Conservation (phyloP, 129 eudicot genomes). For the Centella asiatica region DNA sequence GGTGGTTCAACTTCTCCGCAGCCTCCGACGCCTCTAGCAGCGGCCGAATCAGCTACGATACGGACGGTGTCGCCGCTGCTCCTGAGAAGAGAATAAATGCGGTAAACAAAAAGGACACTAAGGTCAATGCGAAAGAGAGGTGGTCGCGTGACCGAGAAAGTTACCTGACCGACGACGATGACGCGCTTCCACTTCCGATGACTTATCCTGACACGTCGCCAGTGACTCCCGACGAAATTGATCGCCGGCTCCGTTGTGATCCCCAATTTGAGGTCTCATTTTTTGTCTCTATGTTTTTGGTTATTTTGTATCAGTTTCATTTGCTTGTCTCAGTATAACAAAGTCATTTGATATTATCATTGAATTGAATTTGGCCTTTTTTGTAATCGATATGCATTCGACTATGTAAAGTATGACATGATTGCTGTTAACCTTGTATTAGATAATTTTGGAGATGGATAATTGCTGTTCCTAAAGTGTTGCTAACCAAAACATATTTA, state of each 20-base stretch:
- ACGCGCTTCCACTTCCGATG: slow-evolving; percentile 89
- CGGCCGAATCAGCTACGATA: slow-evolving; percentile 19
- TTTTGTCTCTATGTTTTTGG: background rate
- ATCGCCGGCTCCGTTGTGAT: slow-evolving; percentile 65
- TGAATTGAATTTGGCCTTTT: too few relatives aligned
- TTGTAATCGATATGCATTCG: too few relatives aligned
- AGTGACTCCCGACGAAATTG: slow-evolving; percentile 58
- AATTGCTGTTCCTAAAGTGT: background rate
- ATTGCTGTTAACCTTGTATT: too few relatives aligned
- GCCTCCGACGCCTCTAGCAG: slow-evolving; percentile 19
- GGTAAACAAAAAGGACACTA: slow-evolving; percentile 14
- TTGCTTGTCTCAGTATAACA: background rate
- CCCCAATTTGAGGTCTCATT: slow-evolving; percentile 50
- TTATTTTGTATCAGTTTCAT: background rate
- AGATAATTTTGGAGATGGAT: background rate
- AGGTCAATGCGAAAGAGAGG: slow-evolving; percentile 61
- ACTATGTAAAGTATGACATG: too few relatives aligned
- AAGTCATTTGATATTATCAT: too few relatives aligned
- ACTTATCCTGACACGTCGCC: slow-evolving; percentile 71
- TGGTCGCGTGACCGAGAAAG: slow-evolving; percentile 92
- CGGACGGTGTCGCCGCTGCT: slow-evolving; percentile 22
- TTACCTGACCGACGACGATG: slow-evolving; percentile 59
- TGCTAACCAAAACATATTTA: background rate
- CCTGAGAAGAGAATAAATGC: slow-evolving; percentile 23
- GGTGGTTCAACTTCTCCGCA: slow-evolving; percentile 36